These are phyloP conservation scores for Fusarium illudens DNA, from an alignment of 2,329 filamentous ascomycete species.

Conservation along the genomic window DNA sequence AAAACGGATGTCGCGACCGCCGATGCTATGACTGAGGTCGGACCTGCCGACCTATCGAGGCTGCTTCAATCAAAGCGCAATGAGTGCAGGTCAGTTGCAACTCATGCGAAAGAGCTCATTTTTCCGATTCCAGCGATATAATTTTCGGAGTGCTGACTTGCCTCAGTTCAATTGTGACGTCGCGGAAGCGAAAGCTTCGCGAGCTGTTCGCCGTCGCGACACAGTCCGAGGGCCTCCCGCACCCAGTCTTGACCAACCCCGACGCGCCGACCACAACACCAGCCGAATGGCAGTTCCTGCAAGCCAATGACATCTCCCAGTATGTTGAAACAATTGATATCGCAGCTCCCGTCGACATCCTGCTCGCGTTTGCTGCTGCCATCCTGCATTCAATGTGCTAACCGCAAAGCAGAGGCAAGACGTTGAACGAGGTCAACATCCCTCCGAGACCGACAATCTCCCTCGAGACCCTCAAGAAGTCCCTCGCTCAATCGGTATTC, in stretches of 20 bases:
- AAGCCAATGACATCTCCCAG: constrained; percentile 67
- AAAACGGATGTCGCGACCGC: constrained; percentile 75
- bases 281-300: constrained; percentile 64
- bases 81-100: constrained; percentile 65
- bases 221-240: constrained; percentile 68
- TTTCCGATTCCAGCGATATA: constrained; percentile 59
- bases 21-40: constrained; percentile 77
- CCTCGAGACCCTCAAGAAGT: constrained; percentile 54
- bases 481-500: constrained; percentile 44
- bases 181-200: constrained; percentile 90
- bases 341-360: constrained; percentile 25
- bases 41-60: constrained; percentile 70
- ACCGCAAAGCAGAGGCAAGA: constrained; percentile 47
- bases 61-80: constrained; percentile 71
- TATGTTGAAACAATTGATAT: constrained; percentile 52
- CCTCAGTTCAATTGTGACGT: constrained; percentile 75
- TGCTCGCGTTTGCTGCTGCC: constrained; percentile 27
- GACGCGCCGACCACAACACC: constrained; percentile 63
- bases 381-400: constrained; percentile 30
- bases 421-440: constrained; percentile 62
- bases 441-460: constrained; percentile 58
- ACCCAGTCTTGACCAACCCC: constrained; percentile 63
- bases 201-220: constrained; percentile 85
- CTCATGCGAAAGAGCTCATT: constrained; percentile 56
- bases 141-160: constrained; percentile 55